A percentile compares a stretch with the other conserved stretches of the same genome.
Evolutionary conservation across 768 basidiomycete species (phyloP).

Genomic region (Obba rivulosa): DNA sequence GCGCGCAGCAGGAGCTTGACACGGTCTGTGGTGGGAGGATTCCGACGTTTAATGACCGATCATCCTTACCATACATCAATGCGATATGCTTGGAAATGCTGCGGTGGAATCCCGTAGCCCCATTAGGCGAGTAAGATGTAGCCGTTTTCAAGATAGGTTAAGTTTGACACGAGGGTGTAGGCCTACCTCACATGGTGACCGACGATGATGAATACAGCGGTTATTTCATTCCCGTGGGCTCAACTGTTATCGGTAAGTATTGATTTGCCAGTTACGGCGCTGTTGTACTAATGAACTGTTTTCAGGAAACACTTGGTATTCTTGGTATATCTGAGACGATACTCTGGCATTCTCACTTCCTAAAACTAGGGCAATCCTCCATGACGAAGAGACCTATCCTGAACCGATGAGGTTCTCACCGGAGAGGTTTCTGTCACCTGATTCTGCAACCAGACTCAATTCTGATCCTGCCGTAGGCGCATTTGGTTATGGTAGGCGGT

Average conservation of each 20-base stretch:
- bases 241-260: slow-evolving; percentile 10
- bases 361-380: slow-evolving; percentile 30
- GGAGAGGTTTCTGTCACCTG: slow-evolving; percentile 18
- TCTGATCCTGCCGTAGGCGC: slow-evolving; percentile 11
- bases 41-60: slow-evolving; percentile 22
- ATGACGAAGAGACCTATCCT: slow-evolving; percentile 37
- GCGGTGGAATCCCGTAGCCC: slow-evolving; percentile 31
- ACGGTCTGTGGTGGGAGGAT: slow-evolving; percentile 32
- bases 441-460: slow-evolving; percentile 21
- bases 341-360: not conserved
- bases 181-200: slow-evolving; percentile 9
- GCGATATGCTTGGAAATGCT: slow-evolving; percentile 30
- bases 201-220: slow-evolving; percentile 15
- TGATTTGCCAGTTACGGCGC: slow-evolving; percentile 3
- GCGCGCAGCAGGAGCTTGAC: slow-evolving; percentile 33
- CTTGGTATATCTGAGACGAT: not conserved
- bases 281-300: too few relatives aligned
- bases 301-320: not conserved
- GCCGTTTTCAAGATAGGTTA: not conserved
- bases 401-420: slow-evolving; percentile 24
- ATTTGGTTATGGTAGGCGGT: slow-evolving; percentile 24
- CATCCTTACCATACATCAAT: slow-evolving; percentile 23
- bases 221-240: slow-evolving; percentile 14
- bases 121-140: slow-evolving; percentile 20
- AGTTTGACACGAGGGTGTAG: slow-evolving; percentile 13